Evolutionary conservation across 148 eudicot genomes (phyloP).

Genomic region (Cornus controversa): DNA sequence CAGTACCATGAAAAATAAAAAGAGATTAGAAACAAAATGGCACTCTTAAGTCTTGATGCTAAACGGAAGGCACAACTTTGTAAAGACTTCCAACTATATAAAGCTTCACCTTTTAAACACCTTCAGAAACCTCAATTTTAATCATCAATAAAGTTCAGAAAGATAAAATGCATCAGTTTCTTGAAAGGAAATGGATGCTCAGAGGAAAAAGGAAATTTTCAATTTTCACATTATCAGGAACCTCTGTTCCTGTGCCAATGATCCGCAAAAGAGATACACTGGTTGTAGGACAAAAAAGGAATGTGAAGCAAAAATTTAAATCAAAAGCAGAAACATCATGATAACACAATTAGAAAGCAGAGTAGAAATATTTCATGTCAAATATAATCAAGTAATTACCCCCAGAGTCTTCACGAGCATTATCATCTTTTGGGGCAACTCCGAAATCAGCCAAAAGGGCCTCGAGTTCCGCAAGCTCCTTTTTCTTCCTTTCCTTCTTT

Average conservation of each 20-base stretch:
- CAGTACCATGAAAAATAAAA: background rate
- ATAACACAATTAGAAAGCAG: background rate
- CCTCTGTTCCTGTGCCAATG: background rate
- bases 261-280: background rate
- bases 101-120: background rate
- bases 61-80: background rate
- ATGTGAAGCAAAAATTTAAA: background rate
- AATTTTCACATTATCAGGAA: background rate
- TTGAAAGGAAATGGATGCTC: background rate
- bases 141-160: background rate
- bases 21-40: background rate
- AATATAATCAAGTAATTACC: background rate
- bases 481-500: conserved; percentile 64
- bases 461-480: conserved; percentile 65
- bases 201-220: background rate
- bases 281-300: background rate
- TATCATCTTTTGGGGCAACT: conserved; percentile 29
- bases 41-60: background rate
- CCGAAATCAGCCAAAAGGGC: conserved; percentile 59
- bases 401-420: conserved; percentile 32
- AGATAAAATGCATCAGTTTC: background rate
- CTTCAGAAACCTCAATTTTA: conserved; percentile 11
- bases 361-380: background rate
- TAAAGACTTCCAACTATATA: background rate
- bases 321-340: background rate